These are phyloP conservation scores for Phytophthora pisi DNA, from an alignment of 352 stramenopile species.

Conservation along the genomic window DNA sequence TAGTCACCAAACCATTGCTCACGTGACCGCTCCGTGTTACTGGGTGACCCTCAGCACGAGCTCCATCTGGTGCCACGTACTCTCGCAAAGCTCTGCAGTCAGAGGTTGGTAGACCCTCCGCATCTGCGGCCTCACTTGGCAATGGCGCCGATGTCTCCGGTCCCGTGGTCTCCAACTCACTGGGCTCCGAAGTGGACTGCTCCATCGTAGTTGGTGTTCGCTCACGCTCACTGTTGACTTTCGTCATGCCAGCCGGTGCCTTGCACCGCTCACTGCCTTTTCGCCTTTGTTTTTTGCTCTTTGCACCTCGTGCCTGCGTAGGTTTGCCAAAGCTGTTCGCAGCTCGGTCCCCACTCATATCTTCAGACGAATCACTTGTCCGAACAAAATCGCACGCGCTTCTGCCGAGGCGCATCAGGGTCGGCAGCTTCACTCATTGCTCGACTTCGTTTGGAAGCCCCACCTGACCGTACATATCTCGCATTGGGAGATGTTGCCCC, in stretches of 20 bases:
- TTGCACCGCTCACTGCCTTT: background rate
- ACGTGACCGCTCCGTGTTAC: constrained; percentile 12
- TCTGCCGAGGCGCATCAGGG: background rate
- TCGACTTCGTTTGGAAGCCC: background rate
- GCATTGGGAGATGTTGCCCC: background rate
- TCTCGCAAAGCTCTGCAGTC: no score
- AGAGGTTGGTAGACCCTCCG: no score
- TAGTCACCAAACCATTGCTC: constrained; percentile 3
- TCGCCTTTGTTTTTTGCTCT: background rate
- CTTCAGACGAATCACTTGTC: background rate
- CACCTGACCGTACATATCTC: background rate
- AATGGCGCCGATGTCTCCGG: background rate
- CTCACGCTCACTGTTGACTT: background rate
- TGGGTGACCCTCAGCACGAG: background rate
- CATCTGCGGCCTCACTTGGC: background rate
- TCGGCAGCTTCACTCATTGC: no score
- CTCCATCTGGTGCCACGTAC: no score
- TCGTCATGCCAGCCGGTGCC: background rate
- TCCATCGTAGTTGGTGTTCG: background rate
- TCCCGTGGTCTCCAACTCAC: background rate
- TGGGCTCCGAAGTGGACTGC: background rate
- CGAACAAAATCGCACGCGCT: background rate
- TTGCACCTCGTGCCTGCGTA: background rate
- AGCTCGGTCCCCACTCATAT: background rate
- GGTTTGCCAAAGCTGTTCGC: no score